These are phyloP conservation scores for Pinguiococcus pyrenoidosus DNA, from an alignment of 108 stramenopile species.

Conservation along the genomic window DNA sequence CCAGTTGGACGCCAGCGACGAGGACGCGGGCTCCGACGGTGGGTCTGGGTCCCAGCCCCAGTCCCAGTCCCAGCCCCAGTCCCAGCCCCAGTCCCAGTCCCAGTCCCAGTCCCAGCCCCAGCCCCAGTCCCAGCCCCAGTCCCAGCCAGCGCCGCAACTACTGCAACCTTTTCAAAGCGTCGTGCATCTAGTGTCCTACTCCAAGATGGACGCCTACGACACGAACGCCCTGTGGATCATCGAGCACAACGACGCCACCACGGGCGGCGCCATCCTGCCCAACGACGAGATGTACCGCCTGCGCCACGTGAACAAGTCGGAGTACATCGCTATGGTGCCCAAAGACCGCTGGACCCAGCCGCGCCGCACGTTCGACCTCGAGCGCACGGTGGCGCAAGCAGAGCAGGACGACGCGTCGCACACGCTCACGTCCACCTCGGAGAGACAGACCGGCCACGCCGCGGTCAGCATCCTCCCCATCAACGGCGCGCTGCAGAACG, in stretches of 20 bases:
- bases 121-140: no score
- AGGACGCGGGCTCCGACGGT: background rate
- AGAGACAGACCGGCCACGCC: background rate
- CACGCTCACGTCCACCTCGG: background rate
- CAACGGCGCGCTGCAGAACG: no score
- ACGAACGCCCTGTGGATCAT: conserved; percentile 8
- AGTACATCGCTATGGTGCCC: conserved; percentile 1
- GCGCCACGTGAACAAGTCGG: conserved; percentile 10
- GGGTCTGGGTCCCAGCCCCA: no score
- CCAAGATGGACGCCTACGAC: conserved; percentile 1
- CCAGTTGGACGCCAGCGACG: background rate
- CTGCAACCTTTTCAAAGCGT: no score
- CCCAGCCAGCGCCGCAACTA: no score
- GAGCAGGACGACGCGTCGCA: background rate
- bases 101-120: no score
- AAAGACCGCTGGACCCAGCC: background rate
- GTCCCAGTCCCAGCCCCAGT: no score
- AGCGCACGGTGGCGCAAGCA: no score
- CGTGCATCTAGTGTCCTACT: no score
- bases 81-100: no score
- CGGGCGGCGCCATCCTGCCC: conserved; percentile 1
- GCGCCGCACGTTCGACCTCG: no score
- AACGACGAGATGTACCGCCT: conserved; percentile 14
- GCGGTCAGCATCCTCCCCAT: background rate
- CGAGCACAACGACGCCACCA: background rate